Conservation (phyloP, 2,329 filamentous ascomycete species). For the Graphiopsis chlorocephala region DNA sequence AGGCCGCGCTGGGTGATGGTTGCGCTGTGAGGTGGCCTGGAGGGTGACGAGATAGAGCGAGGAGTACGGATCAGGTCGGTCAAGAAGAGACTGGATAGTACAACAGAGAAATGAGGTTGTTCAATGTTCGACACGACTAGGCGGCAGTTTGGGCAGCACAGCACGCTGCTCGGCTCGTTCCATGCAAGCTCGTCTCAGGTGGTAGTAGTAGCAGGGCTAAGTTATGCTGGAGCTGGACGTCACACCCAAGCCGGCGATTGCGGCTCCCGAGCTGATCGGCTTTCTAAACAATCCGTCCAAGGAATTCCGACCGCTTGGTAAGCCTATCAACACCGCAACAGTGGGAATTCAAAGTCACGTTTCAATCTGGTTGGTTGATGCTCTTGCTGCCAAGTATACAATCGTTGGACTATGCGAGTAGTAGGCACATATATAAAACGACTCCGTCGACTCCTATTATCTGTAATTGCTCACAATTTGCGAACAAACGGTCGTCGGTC, state of each 20-base stretch:
- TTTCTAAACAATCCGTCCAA: not conserved
- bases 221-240: not conserved
- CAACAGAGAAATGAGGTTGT: not conserved
- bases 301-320: not conserved
- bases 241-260: slow-evolving; percentile 1
- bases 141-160: not conserved
- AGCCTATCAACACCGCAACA: not conserved
- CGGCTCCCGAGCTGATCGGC: not conserved
- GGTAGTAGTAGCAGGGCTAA: not conserved
- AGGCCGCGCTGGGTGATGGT: not conserved
- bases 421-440: too few species aligned
- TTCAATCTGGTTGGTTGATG: not conserved
- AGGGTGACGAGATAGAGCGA: not conserved
- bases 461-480: too few species aligned
- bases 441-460: too few species aligned
- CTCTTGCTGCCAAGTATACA: not conserved
- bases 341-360: not conserved
- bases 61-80: not conserved
- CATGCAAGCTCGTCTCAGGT: not conserved
- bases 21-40: not conserved
- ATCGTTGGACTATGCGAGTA: too few species aligned
- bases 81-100: not conserved
- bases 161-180: slow-evolving; percentile 1
- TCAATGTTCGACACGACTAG: not conserved
- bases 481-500: not conserved